Percentiles rank a stretch among this genome's conserved stretches.
Conservation (phyloP, 2,329 filamentous ascomycete species). For the Aspergillus costaricaensis region DNA sequence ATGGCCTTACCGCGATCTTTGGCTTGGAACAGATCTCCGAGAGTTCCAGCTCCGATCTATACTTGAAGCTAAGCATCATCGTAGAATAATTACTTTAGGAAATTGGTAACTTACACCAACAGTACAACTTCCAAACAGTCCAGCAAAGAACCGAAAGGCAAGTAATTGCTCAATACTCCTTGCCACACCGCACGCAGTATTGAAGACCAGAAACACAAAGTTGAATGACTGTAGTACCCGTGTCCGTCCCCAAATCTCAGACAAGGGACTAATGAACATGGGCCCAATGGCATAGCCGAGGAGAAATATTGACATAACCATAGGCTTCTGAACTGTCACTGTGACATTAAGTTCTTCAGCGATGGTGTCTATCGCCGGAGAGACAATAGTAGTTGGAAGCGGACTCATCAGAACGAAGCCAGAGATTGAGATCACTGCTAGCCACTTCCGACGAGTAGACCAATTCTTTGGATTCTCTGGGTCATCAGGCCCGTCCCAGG, state of each 20-base stretch:
- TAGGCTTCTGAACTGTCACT: constrained; percentile 44
- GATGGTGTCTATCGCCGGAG: constrained; percentile 55
- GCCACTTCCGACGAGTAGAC: constrained; percentile 59
- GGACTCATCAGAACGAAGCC: constrained; percentile 64
- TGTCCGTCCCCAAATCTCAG: constrained; percentile 23
- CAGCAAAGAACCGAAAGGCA: too few relatives aligned
- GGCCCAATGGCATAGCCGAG: constrained; percentile 51
- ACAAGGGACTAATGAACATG: constrained; percentile 20
- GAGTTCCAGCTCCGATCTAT: constrained; percentile 1
- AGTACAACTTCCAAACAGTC: too few relatives aligned
- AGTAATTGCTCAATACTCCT: too few relatives aligned
- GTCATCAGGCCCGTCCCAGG: constrained; percentile 44
- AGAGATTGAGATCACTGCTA: constrained; percentile 55
- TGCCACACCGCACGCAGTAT: not conserved
- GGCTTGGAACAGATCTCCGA: constrained; percentile 5
- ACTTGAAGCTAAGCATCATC: too few relatives aligned
- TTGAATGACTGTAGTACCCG: constrained; percentile 18
- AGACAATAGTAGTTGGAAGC: constrained; percentile 63
- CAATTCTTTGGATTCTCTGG: constrained; percentile 55
- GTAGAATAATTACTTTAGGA: too few relatives aligned
- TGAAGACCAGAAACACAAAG: constrained; percentile 19
- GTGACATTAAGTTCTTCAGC: constrained; percentile 55
- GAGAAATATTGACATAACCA: constrained; percentile 58
- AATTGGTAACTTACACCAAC: too few relatives aligned
- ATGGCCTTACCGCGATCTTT: constrained; percentile 8